A percentile compares a stretch with the other conserved stretches of the same genome.
These are phyloP conservation scores for Wilhelminamyces savonicus DNA, from an alignment of 805 yeast species.

Conservation along the genomic window DNA sequence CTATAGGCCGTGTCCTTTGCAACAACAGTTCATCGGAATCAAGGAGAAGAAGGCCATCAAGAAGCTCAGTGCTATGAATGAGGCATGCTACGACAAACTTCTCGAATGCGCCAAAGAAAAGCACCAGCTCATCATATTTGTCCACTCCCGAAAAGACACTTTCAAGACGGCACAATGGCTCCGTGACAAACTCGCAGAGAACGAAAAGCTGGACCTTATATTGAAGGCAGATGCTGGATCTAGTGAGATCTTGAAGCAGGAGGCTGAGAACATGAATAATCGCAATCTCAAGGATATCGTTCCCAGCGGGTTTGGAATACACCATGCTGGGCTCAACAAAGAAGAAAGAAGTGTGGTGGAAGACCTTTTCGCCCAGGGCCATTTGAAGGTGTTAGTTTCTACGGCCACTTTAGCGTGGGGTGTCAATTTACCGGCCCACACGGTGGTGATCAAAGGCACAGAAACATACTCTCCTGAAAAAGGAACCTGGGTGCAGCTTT, in stretches of 20 bases:
- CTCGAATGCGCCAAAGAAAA: slow-evolving; percentile 52
- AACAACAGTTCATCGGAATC: slow-evolving; percentile 82
- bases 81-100: slow-evolving; percentile 75
- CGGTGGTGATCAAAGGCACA: slow-evolving; percentile 90
- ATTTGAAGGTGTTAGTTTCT: slow-evolving; percentile 75
- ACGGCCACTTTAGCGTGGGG: slow-evolving; percentile 98
- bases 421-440: slow-evolving; percentile 91
- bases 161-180: slow-evolving; percentile 74
- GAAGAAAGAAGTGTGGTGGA: slow-evolving; percentile 74
- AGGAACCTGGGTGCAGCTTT: slow-evolving; percentile 85
- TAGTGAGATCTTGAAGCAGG: slow-evolving; percentile 55
- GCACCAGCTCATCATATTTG: slow-evolving; percentile 83
- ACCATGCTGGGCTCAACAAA: slow-evolving; percentile 82
- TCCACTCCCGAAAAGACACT: slow-evolving; percentile 92
- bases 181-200: slow-evolving; percentile 53
- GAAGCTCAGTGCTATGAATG: slow-evolving; percentile 76
- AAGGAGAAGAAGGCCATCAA: slow-evolving; percentile 79
- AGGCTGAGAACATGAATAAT: slow-evolving; percentile 51
- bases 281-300: slow-evolving; percentile 52
- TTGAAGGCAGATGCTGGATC: slow-evolving; percentile 50
- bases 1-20: slow-evolving; percentile 88
- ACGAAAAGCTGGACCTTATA: slow-evolving; percentile 40
- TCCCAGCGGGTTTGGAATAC: slow-evolving; percentile 76
- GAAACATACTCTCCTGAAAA: slow-evolving; percentile 87
- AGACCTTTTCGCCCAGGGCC: slow-evolving; percentile 84